phyloP scores from a whole-genome alignment of 2,329 filamentous ascomycete genomes.

The Talaromyces rugulosus region DNA sequence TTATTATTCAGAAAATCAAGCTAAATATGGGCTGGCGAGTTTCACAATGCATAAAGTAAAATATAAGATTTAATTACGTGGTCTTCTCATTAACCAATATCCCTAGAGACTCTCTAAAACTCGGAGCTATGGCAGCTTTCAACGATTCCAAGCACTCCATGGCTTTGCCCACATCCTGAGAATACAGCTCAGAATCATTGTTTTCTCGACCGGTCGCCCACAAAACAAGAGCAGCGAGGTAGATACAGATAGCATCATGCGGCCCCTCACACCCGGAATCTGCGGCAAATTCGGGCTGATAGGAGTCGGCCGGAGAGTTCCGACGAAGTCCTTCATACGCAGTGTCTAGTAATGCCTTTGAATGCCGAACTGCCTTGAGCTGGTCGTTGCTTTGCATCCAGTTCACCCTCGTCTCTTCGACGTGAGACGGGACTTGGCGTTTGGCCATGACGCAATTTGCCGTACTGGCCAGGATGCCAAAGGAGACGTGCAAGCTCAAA shows the following conservation, averaged over 20 bases:
- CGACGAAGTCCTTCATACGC: background rate
- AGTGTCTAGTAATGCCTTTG: background rate
- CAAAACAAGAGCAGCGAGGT: background rate
- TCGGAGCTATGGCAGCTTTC: no score
- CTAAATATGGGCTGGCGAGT: no score
- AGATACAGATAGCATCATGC: background rate
- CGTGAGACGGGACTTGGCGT: background rate
- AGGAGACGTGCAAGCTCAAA: background rate
- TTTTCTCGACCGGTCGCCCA: background rate
- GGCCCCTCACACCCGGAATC: background rate
- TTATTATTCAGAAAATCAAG: no score
- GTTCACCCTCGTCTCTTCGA: background rate
- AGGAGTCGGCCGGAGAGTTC: background rate
- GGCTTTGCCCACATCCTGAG: no score
- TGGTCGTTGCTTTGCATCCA: background rate
- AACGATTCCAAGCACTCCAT: no score
- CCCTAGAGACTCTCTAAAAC: no score
- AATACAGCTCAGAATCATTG: no score
- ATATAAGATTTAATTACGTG: no score
- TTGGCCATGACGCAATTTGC: background rate
- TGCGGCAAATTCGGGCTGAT: background rate
- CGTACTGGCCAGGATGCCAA: background rate
- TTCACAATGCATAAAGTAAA: no score
- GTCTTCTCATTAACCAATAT: no score
- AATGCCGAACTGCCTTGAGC: background rate